Conservation (phyloP, 1,284 basidiomycete genomes). For the Malassezia restricta region DNA sequence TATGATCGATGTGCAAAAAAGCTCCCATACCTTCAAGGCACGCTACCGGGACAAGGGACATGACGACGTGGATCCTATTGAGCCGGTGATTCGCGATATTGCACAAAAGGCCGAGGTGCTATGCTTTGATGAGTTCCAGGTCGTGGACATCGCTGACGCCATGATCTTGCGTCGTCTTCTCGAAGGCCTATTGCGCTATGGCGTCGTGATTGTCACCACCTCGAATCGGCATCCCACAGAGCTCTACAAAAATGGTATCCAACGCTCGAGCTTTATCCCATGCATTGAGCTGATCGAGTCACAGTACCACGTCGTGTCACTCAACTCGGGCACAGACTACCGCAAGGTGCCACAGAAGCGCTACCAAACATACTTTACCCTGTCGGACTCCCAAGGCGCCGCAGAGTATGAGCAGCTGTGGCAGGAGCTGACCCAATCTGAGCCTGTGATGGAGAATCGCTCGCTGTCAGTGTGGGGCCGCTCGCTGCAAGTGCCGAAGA, state of each 20-base stretch:
- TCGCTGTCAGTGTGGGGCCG: slow-evolving; percentile 79
- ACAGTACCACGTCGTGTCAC: slow-evolving; percentile 71
- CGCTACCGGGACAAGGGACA: slow-evolving; percentile 13
- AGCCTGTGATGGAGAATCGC: slow-evolving; percentile 57
- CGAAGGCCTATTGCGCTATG: slow-evolving; percentile 70
- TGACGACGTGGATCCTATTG: slow-evolving; percentile 62
- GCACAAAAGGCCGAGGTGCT: slow-evolving; percentile 60
- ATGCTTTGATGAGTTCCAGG: slow-evolving; percentile 98
- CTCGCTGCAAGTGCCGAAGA: slow-evolving; percentile 58
- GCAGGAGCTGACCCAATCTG: slow-evolving; percentile 56
- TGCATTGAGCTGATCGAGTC: slow-evolving; percentile 86
- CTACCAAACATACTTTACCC: slow-evolving; percentile 81
- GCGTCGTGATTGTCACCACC: slow-evolving; percentile 88
- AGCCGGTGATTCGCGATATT: slow-evolving; percentile 75
- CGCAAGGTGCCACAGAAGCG: slow-evolving; percentile 47
- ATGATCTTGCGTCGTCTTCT: slow-evolving; percentile 89
- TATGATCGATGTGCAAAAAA: slow-evolving; percentile 96
- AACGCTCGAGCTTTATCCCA: slow-evolving; percentile 87
- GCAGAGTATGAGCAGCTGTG: slow-evolving; percentile 72
- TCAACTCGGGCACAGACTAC: slow-evolving; percentile 83
- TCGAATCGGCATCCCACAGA: slow-evolving; percentile 97
- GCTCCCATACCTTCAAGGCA: slow-evolving; percentile 58
- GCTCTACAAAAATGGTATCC: slow-evolving; percentile 96
- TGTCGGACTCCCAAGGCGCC: slow-evolving; percentile 57
- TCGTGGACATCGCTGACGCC: slow-evolving; percentile 95